Evolutionary conservation across 495 filamentous ascomycete genomes (phyloP).

Genomic region (Staphylotrichum tortipilum): DNA sequence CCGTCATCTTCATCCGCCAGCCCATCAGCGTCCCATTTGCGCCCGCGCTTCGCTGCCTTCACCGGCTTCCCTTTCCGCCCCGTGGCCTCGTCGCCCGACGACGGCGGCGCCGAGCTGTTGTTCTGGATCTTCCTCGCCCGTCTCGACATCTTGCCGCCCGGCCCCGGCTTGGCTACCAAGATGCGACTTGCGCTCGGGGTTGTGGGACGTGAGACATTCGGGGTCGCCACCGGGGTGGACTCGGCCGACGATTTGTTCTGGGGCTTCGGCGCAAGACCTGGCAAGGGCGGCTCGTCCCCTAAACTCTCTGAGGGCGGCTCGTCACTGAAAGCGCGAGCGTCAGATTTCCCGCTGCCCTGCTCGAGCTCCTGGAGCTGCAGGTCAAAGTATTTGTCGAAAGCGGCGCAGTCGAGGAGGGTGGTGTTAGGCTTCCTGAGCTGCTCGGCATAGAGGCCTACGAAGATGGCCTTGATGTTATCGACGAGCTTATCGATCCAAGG

Average conservation of each 20-base stretch:
- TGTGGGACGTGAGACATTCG: slow-evolving; percentile 68
- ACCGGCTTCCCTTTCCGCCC: slow-evolving; percentile 48
- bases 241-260: slow-evolving; percentile 41
- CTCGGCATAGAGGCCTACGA: slow-evolving; percentile 77
- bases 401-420: slow-evolving; percentile 61
- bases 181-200: slow-evolving; percentile 61
- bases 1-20: slow-evolving; percentile 79
- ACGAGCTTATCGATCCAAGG: slow-evolving; percentile 96
- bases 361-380: slow-evolving; percentile 85
- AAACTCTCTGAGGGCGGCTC: slow-evolving; percentile 24
- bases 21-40: slow-evolving; percentile 87
- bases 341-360: slow-evolving; percentile 27
- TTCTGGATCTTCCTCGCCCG: slow-evolving; percentile 69
- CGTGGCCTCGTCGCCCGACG: slow-evolving; percentile 72
- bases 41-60: slow-evolving; percentile 68
- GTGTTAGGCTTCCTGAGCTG: slow-evolving; percentile 75
- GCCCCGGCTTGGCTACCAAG: slow-evolving; percentile 61
- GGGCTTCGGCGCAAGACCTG: slow-evolving; percentile 28
- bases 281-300: slow-evolving; percentile 38
- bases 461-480: slow-evolving; percentile 86
- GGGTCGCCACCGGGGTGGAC: slow-evolving; percentile 57
- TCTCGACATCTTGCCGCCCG: slow-evolving; percentile 66
- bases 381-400: slow-evolving; percentile 89
- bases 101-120: slow-evolving; percentile 54
- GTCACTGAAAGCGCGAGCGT: slow-evolving; percentile 35